These are phyloP conservation scores for Casuarina glauca DNA, from an alignment of 306 rosid species.

Conservation along the genomic window DNA sequence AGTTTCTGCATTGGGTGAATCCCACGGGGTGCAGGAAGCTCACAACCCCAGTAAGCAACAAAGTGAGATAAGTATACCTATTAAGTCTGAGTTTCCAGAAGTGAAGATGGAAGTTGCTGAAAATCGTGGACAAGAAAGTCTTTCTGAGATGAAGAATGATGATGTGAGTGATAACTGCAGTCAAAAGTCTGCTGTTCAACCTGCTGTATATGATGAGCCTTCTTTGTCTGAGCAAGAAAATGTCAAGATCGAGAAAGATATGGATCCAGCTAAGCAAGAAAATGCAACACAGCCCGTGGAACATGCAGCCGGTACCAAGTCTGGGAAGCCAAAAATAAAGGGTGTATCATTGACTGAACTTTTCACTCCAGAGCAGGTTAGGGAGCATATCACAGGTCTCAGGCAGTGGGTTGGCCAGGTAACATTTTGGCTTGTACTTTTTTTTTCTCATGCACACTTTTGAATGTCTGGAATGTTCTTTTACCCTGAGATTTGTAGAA, in stretches of 20 bases:
- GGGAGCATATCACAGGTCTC: constrained; percentile 81
- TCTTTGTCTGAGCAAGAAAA: constrained; percentile 56
- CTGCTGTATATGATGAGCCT: constrained; percentile 49
- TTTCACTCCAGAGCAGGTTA: constrained; percentile 94
- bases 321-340: constrained; percentile 95
- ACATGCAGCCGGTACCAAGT: constrained; percentile 66
- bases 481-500: not conserved
- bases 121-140: constrained; percentile 42
- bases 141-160: constrained; percentile 54
- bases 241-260: constrained; percentile 67
- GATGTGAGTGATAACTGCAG: constrained; percentile 39
- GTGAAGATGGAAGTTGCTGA: constrained; percentile 59
- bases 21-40: constrained; percentile 45
- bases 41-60: constrained; percentile 53
- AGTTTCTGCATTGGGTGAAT: constrained; percentile 47
- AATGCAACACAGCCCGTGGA: constrained; percentile 50
- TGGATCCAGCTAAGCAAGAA: constrained; percentile 63
- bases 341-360: constrained; percentile 91
- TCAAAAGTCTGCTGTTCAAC: constrained; percentile 44
- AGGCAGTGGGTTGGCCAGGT: constrained; percentile 99
- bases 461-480: not conserved
- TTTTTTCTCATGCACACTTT: not conserved
- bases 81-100: constrained; percentile 60
- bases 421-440: constrained; percentile 30
- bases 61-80: constrained; percentile 43